A percentile compares a stretch with the other conserved stretches of the same genome.
Conservation (phyloP, 108 stramenopile genomes). For the Parietichytrium sp. region DNA sequence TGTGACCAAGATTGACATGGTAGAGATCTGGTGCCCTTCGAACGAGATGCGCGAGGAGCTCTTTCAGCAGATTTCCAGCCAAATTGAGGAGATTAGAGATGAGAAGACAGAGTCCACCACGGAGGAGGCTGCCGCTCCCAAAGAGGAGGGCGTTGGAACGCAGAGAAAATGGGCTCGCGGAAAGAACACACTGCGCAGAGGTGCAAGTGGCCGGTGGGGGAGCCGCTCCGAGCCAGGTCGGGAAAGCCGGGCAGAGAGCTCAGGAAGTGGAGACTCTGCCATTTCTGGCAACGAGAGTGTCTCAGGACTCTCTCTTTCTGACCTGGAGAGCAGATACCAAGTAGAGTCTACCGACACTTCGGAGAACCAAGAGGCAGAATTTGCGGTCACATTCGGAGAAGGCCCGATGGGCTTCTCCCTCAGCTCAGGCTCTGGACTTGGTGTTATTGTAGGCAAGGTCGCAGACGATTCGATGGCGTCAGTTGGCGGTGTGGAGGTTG, state of each 20-base stretch:
- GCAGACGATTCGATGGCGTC: constrained; percentile 13
- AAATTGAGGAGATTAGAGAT: not conserved
- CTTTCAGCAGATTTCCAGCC: not conserved
- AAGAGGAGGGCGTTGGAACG: not conserved
- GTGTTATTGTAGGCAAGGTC: constrained; percentile 9
- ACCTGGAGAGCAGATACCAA: not conserved
- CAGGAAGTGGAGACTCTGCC: not conserved
- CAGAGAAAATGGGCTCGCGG: not conserved
- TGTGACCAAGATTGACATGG: constrained; percentile 7
- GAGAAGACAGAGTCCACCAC: not conserved
- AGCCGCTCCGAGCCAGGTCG: not conserved
- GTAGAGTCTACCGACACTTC: not conserved
- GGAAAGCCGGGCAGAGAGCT: not conserved
- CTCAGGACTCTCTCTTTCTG: not conserved
- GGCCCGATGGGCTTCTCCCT: constrained; percentile 33
- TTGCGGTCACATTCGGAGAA: not conserved
- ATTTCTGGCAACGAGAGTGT: not conserved
- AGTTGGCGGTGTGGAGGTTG: constrained; percentile 12
- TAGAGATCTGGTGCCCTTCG: constrained; percentile 35
- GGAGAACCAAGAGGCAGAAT: constrained; percentile 26
- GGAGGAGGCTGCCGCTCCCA: not conserved
- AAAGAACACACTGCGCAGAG: not conserved
- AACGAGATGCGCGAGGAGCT: not conserved
- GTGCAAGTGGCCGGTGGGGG: not conserved
- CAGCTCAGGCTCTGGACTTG: constrained; percentile 13